Evolutionary conservation across 495 filamentous ascomycete genomes (phyloP), one percentile per base, ranked within the genome.

Genomic region (Penicillium herquei): DNA sequence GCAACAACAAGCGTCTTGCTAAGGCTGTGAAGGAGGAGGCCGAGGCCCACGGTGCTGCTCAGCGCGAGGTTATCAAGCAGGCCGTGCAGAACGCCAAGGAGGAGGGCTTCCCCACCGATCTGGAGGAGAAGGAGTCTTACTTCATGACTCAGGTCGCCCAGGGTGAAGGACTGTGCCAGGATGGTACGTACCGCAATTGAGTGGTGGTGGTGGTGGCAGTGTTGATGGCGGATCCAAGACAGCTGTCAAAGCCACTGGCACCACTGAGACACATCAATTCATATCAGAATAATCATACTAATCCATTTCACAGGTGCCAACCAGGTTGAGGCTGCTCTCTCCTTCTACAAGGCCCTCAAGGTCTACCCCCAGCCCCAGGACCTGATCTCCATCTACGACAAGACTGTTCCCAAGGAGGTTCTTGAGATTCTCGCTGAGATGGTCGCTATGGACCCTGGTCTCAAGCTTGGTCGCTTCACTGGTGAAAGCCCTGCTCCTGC

Each of bases 321-420:
- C 62, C 83, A 83, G 35, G 61, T 96, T 33, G 92, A 97, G 45
- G 90, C 95, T 45, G 92, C 95, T 26, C 79, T 98, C 49, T 88
- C 87, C 73, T 98, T 98, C 76, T 98, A 96, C 84, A 92, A 89
- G 81, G 94, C 94, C 39, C 81, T 98, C 63, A 98, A 98, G 81
- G 94, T 98, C 35, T 98, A 98, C 74, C 94, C 94, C 8, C 86
- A 91, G 58, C 94, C 94, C 7, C 82, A 85, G 64, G 94, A 97
- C 65, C 80, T 98, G 53, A 96, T 98, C 70, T 81, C 78, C 54
- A 97, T 98, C 69, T 98, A 97, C 76, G 95, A 98, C 73, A 96
- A 96, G 83, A 97, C 93, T 42, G 92, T 96, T 18, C 84, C 91
- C 45, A 96, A 96, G 84, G 92, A 92, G 51, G 87, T 97, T 37